Evolutionary conservation across 495 filamentous ascomycete species (phyloP), one percentile per base, ranked within the genome.

Genomic region (Alectoria sarmentosa): DNA sequence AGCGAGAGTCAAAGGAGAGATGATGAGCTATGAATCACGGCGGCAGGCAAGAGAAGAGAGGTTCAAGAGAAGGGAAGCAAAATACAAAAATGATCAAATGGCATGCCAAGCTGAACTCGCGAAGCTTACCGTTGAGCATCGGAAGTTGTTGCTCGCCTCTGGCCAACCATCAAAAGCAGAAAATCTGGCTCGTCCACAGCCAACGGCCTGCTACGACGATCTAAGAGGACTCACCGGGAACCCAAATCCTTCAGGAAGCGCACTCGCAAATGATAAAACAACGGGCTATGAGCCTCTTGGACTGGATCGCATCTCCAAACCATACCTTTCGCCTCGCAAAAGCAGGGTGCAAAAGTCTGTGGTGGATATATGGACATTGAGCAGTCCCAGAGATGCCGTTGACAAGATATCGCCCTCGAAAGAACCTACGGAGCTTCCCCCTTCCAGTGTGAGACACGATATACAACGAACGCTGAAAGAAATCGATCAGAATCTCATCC

Each of bases 1-100:
- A 32, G 76, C 81, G 11, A 76, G 76, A 21, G 76, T 80, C 30
- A 85, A 84, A 67, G 78, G 80, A 62, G 82, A 83, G 63, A 81
- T 81, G 75, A 77, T 74, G 34, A 76, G 76, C 61, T 81, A 81
- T 58, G 79, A 83, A 54, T 77, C 77, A 32, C 77, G 79, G 37
- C 76, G 79, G 56, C 79, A 82, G 62, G 80, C 82, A 54, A 77
- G 77, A 60, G 80, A 83, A 66, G 74, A 75, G n/a, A 78, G 75
- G 44, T 70, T 81, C 39, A 81, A 82, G 66, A 73, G 79, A 59
- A 75, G 78, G 60, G 78, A 81, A 56, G 69, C 73, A 28, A 82
- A 77, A 63, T 64, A 79, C 36, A 80, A 82, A 61, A 72, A 73
- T 23, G 77, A 76, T 48, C 77, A 79, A 21, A 76, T 81, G 60